These are phyloP conservation scores for Plasmodium knowlesi DNA, from an alignment of 169 alveolate genomes.

Conservation along the genomic window DNA sequence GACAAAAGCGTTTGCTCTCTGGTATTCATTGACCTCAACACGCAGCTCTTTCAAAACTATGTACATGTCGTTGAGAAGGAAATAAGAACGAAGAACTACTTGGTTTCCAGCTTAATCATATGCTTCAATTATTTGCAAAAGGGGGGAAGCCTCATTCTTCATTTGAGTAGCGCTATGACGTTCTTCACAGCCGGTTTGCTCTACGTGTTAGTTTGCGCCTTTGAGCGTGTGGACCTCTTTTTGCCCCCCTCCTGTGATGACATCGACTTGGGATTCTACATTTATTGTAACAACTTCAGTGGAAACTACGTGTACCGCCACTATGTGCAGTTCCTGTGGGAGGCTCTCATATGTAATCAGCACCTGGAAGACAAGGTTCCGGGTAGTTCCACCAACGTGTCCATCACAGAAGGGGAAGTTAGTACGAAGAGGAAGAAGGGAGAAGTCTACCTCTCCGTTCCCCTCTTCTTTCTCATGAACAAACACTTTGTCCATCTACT, in stretches of 20 bases:
- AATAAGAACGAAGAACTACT: constrained; percentile 46
- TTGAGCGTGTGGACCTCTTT: constrained; percentile 44
- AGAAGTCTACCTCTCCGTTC: constrained; percentile 57
- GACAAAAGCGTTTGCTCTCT: constrained; percentile 35
- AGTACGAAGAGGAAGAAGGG: constrained; percentile 25
- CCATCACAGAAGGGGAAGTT: neutral
- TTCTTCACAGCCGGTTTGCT: constrained; percentile 72
- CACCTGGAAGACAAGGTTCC: constrained; percentile 15
- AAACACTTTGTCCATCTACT: constrained; percentile 38
- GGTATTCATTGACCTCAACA: constrained; percentile 41
- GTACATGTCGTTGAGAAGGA: constrained; percentile 63
- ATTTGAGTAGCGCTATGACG: constrained; percentile 57
- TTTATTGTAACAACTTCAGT: constrained; percentile 43
- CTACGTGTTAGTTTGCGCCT: constrained; percentile 52
- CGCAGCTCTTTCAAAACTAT: constrained; percentile 28
- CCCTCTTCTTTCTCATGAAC: constrained; percentile 56
- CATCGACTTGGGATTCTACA: constrained; percentile 30
- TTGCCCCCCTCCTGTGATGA: constrained; percentile 75
- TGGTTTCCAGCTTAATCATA: constrained; percentile 52
- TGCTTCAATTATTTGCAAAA: constrained; percentile 60
- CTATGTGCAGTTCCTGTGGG: constrained; percentile 71
- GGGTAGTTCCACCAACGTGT: neutral
- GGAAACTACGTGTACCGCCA: constrained; percentile 68
- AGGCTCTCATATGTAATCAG: constrained; percentile 56
- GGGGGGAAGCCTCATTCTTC: constrained; percentile 47